Evolutionary conservation across 352 stramenopile genomes (phyloP).

Genomic region (Phytopythium kandeliae): DNA sequence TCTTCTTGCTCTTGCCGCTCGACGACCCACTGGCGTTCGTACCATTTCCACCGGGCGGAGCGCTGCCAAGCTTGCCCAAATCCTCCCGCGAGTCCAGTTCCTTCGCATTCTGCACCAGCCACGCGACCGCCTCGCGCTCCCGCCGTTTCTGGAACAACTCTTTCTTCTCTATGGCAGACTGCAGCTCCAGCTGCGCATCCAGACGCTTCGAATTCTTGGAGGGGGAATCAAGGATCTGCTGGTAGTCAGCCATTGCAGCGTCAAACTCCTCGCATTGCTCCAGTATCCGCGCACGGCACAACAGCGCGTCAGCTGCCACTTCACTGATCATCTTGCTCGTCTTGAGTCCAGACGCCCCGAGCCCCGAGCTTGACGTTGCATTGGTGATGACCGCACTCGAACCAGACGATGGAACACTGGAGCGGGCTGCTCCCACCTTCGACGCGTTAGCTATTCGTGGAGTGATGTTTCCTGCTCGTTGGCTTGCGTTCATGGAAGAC

Average conservation of each 20-base stretch:
- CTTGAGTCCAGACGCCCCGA: background rate
- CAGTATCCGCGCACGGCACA: slow-evolving; percentile 46
- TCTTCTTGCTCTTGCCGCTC: slow-evolving; percentile 53
- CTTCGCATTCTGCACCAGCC: slow-evolving; percentile 42
- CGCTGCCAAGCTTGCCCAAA: slow-evolving; percentile 12
- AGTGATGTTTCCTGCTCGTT: background rate
- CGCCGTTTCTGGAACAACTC: slow-evolving; percentile 28
- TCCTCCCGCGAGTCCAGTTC: slow-evolving; percentile 14
- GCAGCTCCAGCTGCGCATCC: slow-evolving; percentile 74
- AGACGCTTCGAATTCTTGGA: slow-evolving; percentile 43
- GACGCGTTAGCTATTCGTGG: slow-evolving; percentile 5
- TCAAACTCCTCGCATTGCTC: slow-evolving; percentile 47
- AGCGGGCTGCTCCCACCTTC: background rate
- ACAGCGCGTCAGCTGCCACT: slow-evolving; percentile 39
- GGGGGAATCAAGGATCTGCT: slow-evolving; percentile 46
- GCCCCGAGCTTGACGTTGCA: background rate
- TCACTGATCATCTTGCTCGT: slow-evolving; percentile 47
- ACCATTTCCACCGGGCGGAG: slow-evolving; percentile 12
- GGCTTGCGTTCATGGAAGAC: slow-evolving; percentile 1
- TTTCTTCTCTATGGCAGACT: slow-evolving; percentile 43
- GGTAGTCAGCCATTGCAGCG: slow-evolving; percentile 52
- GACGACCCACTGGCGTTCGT: slow-evolving; percentile 7
- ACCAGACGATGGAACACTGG: background rate
- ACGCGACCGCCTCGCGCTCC: slow-evolving; percentile 44
- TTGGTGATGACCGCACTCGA: background rate